Percentiles rank a stretch among this genome's conserved stretches.
Evolutionary conservation across 2,329 filamentous ascomycete species (phyloP).

Genomic region (Penicillium sp.): DNA sequence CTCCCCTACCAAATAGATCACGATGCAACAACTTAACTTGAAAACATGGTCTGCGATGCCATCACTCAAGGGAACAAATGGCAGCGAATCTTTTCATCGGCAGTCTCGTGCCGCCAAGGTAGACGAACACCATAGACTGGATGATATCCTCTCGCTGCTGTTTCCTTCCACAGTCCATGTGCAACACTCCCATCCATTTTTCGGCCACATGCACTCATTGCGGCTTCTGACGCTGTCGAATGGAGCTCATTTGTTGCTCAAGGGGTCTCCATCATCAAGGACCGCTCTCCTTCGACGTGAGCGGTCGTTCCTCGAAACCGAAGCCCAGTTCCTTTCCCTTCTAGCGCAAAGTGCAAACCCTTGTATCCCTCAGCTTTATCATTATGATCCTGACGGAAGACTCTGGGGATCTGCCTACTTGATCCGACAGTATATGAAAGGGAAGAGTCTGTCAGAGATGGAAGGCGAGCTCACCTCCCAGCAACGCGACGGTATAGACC

Average conservation of each 20-base stretch:
- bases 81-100: not conserved
- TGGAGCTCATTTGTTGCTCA: slow-evolving; percentile 39
- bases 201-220: slow-evolving; percentile 38
- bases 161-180: slow-evolving; percentile 35
- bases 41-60: slow-evolving; percentile 10
- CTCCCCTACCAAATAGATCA: not conserved
- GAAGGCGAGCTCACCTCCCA: slow-evolving; percentile 30
- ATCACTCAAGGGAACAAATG: slow-evolving; percentile 8
- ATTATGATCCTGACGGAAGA: slow-evolving; percentile 35
- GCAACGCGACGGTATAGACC: slow-evolving; percentile 36
- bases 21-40: slow-evolving; percentile 10
- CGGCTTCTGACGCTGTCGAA: slow-evolving; percentile 41
- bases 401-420: slow-evolving; percentile 36
- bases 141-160: slow-evolving; percentile 32
- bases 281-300: slow-evolving; percentile 44
- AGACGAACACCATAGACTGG: slow-evolving; percentile 27
- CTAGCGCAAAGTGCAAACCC: slow-evolving; percentile 35
- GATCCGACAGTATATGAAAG: slow-evolving; percentile 39
- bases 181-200: slow-evolving; percentile 24
- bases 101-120: slow-evolving; percentile 5
- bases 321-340: slow-evolving; percentile 41
- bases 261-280: slow-evolving; percentile 35
- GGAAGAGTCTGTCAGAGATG: slow-evolving; percentile 35
- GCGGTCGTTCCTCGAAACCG: slow-evolving; percentile 40
- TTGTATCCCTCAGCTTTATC: slow-evolving; percentile 40